These are phyloP conservation scores for Auxenochlorella protothecoides DNA, from an alignment of 139 green algal species.

Conservation along the genomic window DNA sequence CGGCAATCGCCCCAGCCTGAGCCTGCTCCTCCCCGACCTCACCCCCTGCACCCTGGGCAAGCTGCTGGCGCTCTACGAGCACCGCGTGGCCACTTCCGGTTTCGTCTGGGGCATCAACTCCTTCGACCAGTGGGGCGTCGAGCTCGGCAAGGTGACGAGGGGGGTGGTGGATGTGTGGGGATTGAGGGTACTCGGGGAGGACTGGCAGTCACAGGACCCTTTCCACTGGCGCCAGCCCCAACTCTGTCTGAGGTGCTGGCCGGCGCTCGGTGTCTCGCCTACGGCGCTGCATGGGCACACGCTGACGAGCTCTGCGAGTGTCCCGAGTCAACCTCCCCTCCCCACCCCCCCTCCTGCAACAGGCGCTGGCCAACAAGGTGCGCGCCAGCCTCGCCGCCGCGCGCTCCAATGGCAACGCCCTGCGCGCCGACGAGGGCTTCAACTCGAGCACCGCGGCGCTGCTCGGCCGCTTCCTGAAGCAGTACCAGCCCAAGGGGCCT, in stretches of 20 bases:
- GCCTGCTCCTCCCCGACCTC: conserved; percentile 85
- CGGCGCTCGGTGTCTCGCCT: neutral
- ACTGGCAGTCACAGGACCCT: no score
- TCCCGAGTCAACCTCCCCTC: neutral
- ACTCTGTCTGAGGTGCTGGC: neutral
- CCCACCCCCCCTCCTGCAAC: neutral
- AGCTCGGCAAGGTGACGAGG: conserved; percentile 89
- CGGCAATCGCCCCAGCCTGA: conserved; percentile 88
- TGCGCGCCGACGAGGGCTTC: conserved; percentile 49
- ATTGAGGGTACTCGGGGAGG: conserved; percentile 19
- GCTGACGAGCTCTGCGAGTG: neutral
- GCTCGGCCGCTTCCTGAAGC: conserved; percentile 74
- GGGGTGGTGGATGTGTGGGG: conserved; percentile 18
- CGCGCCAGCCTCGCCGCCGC: conserved; percentile 23
- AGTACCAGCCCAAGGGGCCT: no score
- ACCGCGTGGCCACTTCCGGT: conserved; percentile 87
- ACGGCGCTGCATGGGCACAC: neutral
- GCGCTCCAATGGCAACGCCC: neutral
- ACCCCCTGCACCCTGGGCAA: conserved; percentile 88
- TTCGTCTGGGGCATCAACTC: conserved; percentile 98
- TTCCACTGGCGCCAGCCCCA: no score
- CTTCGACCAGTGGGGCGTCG: conserved; percentile 99
- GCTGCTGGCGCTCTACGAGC: conserved; percentile 94
- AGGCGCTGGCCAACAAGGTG: conserved; percentile 43
- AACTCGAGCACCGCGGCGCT: conserved; percentile 79